Evolutionary conservation across 495 filamentous ascomycete species (phyloP).

Genomic region (Neurospora hispaniola): DNA sequence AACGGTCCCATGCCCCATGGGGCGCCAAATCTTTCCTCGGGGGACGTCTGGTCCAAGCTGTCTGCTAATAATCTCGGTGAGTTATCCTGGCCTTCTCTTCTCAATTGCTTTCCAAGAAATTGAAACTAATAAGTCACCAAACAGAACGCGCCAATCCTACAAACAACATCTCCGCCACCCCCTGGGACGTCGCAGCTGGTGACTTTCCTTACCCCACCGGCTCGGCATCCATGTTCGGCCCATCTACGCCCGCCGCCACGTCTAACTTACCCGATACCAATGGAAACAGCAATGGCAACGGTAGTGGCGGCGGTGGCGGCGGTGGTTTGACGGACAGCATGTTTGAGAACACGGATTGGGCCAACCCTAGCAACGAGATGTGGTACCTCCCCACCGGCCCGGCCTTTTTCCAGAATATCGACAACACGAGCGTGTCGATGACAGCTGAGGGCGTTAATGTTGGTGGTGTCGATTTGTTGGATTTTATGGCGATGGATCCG

Average conservation of each 20-base stretch:
- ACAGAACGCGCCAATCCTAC: slow-evolving; percentile 32
- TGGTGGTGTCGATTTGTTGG: slow-evolving; percentile 43
- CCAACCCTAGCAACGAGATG: slow-evolving; percentile 38
- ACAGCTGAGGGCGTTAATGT: slow-evolving; percentile 49
- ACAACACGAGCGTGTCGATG: slow-evolving; percentile 42
- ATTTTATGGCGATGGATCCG: slow-evolving; percentile 47
- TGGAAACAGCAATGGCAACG: slow-evolving; percentile 12
- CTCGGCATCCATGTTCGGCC: slow-evolving; percentile 35
- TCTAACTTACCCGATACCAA: slow-evolving; percentile 20
- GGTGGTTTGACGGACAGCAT: slow-evolving; percentile 11
- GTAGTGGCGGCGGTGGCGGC: not conserved
- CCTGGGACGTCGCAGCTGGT: slow-evolving; percentile 38
- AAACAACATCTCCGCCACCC: slow-evolving; percentile 44
- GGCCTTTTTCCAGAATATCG: slow-evolving; percentile 44
- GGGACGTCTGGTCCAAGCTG: not conserved
- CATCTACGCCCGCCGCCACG: slow-evolving; percentile 32
- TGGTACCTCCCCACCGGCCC: slow-evolving; percentile 47
- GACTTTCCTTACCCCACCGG: slow-evolving; percentile 38
- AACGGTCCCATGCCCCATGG: slow-evolving; percentile 19
- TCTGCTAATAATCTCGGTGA: slow-evolving; percentile 12
- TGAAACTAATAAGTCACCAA: not conserved
- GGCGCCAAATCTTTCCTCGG: not conserved
- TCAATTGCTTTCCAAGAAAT: not conserved
- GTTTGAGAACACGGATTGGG: slow-evolving; percentile 35
- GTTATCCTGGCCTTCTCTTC: slow-evolving; percentile 1